A percentile compares a stretch with the other conserved stretches of the same genome.
Conservation (phyloP, 2,329 filamentous ascomycete genomes). For the Nigrospora oryzae region DNA sequence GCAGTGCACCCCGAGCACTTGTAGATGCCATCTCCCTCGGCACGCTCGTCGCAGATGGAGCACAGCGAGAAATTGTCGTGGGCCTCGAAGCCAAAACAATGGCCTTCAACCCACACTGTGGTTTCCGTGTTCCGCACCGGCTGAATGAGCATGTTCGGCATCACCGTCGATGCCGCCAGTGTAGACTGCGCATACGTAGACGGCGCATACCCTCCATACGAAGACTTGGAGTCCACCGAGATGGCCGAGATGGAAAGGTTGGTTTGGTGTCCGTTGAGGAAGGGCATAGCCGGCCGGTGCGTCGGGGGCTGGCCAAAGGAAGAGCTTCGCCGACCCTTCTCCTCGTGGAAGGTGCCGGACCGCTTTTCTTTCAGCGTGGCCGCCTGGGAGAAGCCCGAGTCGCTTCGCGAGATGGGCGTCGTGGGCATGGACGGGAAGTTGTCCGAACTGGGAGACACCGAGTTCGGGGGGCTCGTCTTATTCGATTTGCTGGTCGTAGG, state of each 20-base stretch:
- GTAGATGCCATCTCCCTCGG: slow-evolving; percentile 65
- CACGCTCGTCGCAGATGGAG: slow-evolving; percentile 68
- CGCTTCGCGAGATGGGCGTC: slow-evolving; percentile 77
- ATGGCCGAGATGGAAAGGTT: slow-evolving; percentile 52
- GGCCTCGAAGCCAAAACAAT: slow-evolving; percentile 62
- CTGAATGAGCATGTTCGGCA: slow-evolving; percentile 76
- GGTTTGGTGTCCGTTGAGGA: slow-evolving; percentile 56
- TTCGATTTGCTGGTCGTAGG: slow-evolving; percentile 66
- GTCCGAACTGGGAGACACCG: slow-evolving; percentile 67
- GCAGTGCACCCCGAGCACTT: slow-evolving; percentile 59
- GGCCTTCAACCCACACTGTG: slow-evolving; percentile 76
- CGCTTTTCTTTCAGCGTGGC: slow-evolving; percentile 87
- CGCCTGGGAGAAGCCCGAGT: slow-evolving; percentile 83
- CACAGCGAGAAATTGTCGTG: slow-evolving; percentile 55
- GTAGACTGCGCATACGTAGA: slow-evolving; percentile 84
- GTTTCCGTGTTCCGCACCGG: slow-evolving; percentile 72
- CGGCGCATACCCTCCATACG: slow-evolving; percentile 68
- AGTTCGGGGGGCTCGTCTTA: slow-evolving; percentile 53
- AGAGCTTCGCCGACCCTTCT: slow-evolving; percentile 75
- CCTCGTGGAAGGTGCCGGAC: slow-evolving; percentile 80
- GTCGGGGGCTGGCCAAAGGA: slow-evolving; percentile 70
- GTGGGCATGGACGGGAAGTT: slow-evolving; percentile 69
- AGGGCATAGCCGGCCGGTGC: slow-evolving; percentile 65
- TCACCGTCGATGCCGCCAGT: slow-evolving; percentile 74
- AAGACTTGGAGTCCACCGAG: slow-evolving; percentile 59